Evolutionary conservation across 805 yeast genomes (phyloP), one percentile per base, ranked within the genome.

Genomic region (Peterozyma xylosa): DNA sequence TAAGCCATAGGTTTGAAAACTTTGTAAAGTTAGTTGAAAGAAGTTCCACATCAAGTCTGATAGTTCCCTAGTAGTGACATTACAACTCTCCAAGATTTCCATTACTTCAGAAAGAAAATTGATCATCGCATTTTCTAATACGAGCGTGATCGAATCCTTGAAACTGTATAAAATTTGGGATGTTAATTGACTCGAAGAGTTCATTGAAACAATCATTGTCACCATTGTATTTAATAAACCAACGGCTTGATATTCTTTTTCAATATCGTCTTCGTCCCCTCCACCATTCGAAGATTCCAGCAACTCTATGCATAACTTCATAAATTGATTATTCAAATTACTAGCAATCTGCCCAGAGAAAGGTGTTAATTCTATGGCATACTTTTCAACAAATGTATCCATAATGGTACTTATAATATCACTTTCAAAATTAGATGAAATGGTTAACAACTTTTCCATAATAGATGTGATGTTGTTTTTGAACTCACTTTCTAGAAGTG

Each of bases 311-410:
- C 88, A 87, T 29, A 86, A 58, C 46, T 74, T 70, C 55, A 86
- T 55, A 55, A 90, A 87, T 57, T 91, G 96, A 41, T 78, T 78
- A 13, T 82, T 81, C 53, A 84, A 65, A 56, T 80, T 75, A 3
- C 58, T 57, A 29, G 83, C 75, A 44, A 85, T 63, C 46, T 83
- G 82, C n/a, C 78, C 70, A 34, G 95, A 91, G 60, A 86, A 91
- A 14, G 99, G 98, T 48, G 89, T 90, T 48, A 91, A 70, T 61
- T 90, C 93, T 50, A 80, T 82, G 6, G 93, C 73, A 64, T 84
- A 93, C 50, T 77, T 79, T 52, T 88, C 93, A 13, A 91, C 97
- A 54, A 93, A 81, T 51, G 86, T 95, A 66, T 91, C 97, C 87
- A 91, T 87, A 5, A 91, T 93, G 18, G 83, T 84, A 37, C 89